Percentiles rank a stretch among this genome's conserved stretches.
These are phyloP conservation scores for Aspergillus sp. DNA, from an alignment of 2,329 filamentous ascomycete species.

Conservation along the genomic window DNA sequence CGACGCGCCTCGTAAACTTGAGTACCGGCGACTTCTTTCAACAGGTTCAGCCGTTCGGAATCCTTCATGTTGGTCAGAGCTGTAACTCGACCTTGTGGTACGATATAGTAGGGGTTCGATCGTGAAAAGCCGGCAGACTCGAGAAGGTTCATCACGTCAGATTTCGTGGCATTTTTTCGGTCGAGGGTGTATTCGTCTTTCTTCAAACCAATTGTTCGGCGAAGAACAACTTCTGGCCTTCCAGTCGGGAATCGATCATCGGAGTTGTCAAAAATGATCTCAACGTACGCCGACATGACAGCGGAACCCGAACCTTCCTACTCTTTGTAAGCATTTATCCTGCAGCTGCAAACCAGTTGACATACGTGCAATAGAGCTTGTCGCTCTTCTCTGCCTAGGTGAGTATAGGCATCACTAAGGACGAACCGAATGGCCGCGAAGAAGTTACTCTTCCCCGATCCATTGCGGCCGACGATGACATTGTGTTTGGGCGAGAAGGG, in stretches of 20 bases:
- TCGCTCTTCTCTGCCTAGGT: slow-evolving; percentile 93
- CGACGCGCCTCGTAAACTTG: slow-evolving; percentile 94
- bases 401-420: slow-evolving; percentile 93
- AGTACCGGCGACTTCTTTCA: slow-evolving; percentile 98
- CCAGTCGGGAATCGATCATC: slow-evolving; percentile 94
- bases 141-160: slow-evolving; percentile 90
- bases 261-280: slow-evolving; percentile 97
- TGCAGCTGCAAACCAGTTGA: background rate
- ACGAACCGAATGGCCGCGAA: slow-evolving; percentile 99
- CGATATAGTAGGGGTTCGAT: slow-evolving; percentile 98
- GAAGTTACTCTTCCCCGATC: slow-evolving; percentile 99
- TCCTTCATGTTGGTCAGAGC: slow-evolving; percentile 99
- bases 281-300: slow-evolving; percentile 99
- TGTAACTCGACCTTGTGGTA: slow-evolving; percentile 94
- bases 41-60: slow-evolving; percentile 77
- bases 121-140: slow-evolving; percentile 96
- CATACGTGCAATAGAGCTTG: slow-evolving; percentile 83
- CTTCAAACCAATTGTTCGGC: slow-evolving; percentile 93
- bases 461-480: slow-evolving; percentile 98
- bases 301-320: slow-evolving; percentile 92
- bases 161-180: slow-evolving; percentile 91
- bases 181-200: slow-evolving; percentile 99
- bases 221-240: slow-evolving; percentile 84
- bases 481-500: slow-evolving; percentile 97
- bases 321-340: slow-evolving; percentile 28